phyloP scores from a whole-genome alignment of 2,329 filamentous ascomycete species.

The Fusarium chlamydosporum region DNA sequence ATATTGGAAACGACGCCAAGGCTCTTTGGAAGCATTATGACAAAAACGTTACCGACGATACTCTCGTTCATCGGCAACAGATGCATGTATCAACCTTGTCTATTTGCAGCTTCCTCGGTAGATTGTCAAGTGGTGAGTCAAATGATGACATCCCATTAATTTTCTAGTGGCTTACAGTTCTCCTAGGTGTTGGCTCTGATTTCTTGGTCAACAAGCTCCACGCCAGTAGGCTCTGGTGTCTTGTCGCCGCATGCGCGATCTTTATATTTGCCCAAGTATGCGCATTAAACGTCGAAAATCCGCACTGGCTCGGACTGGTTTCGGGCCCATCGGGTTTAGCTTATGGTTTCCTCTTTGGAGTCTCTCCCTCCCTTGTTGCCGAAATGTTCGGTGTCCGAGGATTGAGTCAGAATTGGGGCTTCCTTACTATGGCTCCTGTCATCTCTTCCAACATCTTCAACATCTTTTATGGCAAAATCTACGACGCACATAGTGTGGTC shows the following conservation, averaged over 20 bases:
- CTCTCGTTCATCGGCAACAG: slow-evolving; percentile 85
- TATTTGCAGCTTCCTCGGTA: slow-evolving; percentile 85
- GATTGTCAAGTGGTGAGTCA: slow-evolving; percentile 78
- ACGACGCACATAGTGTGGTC: slow-evolving; percentile 82
- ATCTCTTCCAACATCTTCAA: slow-evolving; percentile 94
- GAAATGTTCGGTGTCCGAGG: slow-evolving; percentile 93
- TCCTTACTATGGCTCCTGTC: slow-evolving; percentile 91
- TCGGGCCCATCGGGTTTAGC: slow-evolving; percentile 88
- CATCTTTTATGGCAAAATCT: slow-evolving; percentile 86
- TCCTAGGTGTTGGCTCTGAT: slow-evolving; percentile 86
- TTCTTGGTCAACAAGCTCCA: slow-evolving; percentile 85
- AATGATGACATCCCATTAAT: not conserved
- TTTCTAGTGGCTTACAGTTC: slow-evolving; percentile 33
- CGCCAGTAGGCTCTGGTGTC: slow-evolving; percentile 90
- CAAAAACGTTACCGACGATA: slow-evolving; percentile 76
- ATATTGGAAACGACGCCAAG: slow-evolving; percentile 91
- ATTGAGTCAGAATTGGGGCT: slow-evolving; percentile 95
- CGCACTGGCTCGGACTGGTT: slow-evolving; percentile 80
- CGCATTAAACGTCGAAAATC: slow-evolving; percentile 81
- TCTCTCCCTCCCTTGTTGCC: slow-evolving; percentile 89
- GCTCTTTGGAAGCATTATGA: slow-evolving; percentile 92
- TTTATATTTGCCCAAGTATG: slow-evolving; percentile 85
- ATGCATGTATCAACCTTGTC: slow-evolving; percentile 97
- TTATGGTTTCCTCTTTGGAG: slow-evolving; percentile 94
- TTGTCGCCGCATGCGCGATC: slow-evolving; percentile 81